Conservation (phyloP, 495 filamentous ascomycete genomes). For the Jackrogersella multiformis region DNA sequence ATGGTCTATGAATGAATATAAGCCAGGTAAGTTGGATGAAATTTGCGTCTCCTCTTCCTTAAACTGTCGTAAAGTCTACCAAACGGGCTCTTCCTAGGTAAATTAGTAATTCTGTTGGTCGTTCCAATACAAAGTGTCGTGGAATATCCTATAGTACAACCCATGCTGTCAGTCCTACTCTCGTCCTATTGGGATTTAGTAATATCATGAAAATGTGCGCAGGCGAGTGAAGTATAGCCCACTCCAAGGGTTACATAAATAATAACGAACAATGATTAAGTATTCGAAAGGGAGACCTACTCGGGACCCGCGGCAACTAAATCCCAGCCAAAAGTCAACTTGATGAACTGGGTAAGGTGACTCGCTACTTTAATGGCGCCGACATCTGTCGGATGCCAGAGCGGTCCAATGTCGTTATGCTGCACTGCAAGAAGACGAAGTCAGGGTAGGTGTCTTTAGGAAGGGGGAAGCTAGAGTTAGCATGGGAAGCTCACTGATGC, state of each 20-base stretch:
- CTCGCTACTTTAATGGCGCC: conserved; percentile 74
- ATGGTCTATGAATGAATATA: no score
- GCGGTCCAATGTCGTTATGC: conserved; percentile 73
- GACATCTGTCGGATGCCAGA: conserved; percentile 72
- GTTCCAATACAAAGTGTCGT: conserved; percentile 71
- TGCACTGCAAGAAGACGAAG: conserved; percentile 54
- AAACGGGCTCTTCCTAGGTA: no score
- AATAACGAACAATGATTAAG: no score
- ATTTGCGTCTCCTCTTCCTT: no score
- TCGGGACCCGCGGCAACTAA: conserved; percentile 68
- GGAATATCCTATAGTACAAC: conserved; percentile 60
- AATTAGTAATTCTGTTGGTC: conserved; percentile 61
- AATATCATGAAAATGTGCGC: not conserved
- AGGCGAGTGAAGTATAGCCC: not conserved
- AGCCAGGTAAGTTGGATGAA: no score
- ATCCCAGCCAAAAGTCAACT: conserved; percentile 66
- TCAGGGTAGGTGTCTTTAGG: not conserved
- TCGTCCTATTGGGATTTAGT: not conserved
- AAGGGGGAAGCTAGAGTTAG: not conserved
- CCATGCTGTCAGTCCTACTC: not conserved
- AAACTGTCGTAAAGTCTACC: not conserved
- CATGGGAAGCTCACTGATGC: conserved; percentile 54
- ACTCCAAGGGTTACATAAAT: not conserved
- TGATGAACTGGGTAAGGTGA: conserved; percentile 68
- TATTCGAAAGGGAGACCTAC: conserved; percentile 43